Conservation (phyloP, 257 asterid genomes). For the Buddleja alternifolia region DNA sequence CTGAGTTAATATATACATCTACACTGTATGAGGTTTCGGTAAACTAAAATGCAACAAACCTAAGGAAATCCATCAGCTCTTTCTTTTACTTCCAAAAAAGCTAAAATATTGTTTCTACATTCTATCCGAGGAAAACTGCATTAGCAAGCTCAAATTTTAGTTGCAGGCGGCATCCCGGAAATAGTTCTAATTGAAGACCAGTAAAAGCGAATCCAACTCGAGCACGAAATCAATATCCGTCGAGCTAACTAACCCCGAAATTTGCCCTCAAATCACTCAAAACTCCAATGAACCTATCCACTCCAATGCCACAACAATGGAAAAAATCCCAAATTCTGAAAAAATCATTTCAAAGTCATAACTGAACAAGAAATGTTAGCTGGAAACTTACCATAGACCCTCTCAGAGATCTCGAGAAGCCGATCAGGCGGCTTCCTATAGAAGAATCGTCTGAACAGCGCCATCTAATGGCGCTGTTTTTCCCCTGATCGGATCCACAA, state of each 20-base stretch:
- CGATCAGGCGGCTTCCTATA: constrained; percentile 84
- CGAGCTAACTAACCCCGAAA: background rate
- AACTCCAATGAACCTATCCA: background rate
- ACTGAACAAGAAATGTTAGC: constrained; percentile 2
- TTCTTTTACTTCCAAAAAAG: constrained; percentile 18
- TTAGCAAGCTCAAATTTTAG: constrained; percentile 1
- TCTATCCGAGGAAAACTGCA: constrained; percentile 7
- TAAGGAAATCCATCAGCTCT: constrained; percentile 16
- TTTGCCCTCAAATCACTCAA: background rate
- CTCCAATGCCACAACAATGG: background rate
- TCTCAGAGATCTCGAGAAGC: constrained; percentile 78
- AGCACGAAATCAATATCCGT: no score
- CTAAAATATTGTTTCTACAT: background rate
- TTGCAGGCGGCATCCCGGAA: constrained; percentile 21
- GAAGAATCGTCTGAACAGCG: constrained; percentile 86
- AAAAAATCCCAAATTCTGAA: background rate
- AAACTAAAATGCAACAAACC: constrained; percentile 20
- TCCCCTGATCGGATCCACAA: constrained; percentile 55
- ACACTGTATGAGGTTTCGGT: background rate
- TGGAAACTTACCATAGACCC: constrained; percentile 58
- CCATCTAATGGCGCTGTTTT: constrained; percentile 84
- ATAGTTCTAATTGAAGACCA: constrained; percentile 10
- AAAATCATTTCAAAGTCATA: constrained; percentile 16
- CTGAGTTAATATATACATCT: constrained; percentile 9
- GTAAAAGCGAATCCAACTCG: background rate